phyloP scores from a whole-genome alignment of 1,139 yeast species.

The Eremothecium cymbalariae region DNA sequence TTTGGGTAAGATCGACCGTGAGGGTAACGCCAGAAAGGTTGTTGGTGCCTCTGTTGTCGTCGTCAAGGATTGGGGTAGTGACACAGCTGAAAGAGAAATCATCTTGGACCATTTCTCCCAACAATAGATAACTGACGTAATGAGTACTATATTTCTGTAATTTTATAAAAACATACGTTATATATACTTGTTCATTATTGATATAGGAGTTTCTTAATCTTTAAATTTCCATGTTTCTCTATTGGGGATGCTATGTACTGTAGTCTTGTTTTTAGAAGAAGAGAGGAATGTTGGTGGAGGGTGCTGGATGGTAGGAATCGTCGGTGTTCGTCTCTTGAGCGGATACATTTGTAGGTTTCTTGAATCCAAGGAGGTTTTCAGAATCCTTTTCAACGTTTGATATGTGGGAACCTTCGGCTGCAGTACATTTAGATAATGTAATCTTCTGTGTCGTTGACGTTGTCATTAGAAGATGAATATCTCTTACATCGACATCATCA shows the following conservation, averaged over 20 bases:
- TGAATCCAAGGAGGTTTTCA: slow-evolving; percentile 3
- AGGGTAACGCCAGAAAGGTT: slow-evolving; percentile 99
- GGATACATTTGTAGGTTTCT: not conserved
- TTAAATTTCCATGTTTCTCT: slow-evolving; percentile 5
- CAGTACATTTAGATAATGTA: no score
- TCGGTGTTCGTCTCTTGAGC: not conserved
- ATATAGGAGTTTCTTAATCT: slow-evolving; percentile 5
- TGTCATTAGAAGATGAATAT: slow-evolving; percentile 22
- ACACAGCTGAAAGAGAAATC: slow-evolving; percentile 95
- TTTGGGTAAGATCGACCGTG: slow-evolving; percentile 99
- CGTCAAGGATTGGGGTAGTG: slow-evolving; percentile 99
- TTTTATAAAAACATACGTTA: not conserved
- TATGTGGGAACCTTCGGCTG: no score
- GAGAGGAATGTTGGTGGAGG: slow-evolving; percentile 2
- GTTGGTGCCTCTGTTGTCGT: slow-evolving; percentile 99
- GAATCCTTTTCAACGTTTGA: no score
- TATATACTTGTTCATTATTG: slow-evolving; percentile 1
- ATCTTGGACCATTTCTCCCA: slow-evolving; percentile 94
- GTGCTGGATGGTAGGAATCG: slow-evolving; percentile 1
- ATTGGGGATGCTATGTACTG: not conserved
- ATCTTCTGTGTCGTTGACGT: not conserved
- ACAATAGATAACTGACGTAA: slow-evolving; percentile 38
- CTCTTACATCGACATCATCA: slow-evolving; percentile 20
- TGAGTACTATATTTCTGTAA: slow-evolving; percentile 1
- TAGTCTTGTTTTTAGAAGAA: not conserved